Evolutionary conservation across 768 basidiomycete species (phyloP).

Genomic region (Lentinula sp.): DNA sequence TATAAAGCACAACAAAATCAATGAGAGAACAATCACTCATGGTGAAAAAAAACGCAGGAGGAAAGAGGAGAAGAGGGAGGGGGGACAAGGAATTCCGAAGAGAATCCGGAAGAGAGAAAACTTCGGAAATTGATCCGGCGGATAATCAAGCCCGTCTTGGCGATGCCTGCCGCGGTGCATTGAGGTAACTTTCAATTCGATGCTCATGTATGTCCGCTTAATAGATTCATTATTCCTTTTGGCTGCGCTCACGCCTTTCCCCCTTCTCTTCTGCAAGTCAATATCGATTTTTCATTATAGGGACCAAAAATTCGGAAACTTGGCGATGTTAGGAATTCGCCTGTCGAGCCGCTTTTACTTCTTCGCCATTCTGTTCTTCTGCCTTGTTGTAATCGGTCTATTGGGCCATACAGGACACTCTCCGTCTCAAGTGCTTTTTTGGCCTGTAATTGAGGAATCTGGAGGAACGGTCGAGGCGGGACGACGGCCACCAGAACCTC

Average conservation of each 20-base stretch:
- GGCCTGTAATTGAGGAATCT: background rate
- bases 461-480: background rate
- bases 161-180: too few species aligned
- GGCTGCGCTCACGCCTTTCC: too few species aligned
- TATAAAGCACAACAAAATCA: too few species aligned
- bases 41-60: too few species aligned
- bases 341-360: background rate
- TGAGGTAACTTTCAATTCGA: too few species aligned
- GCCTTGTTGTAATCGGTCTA: background rate
- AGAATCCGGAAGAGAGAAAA: too few species aligned
- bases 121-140: background rate
- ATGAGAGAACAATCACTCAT: too few species aligned
- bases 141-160: background rate
- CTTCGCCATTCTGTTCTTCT: background rate
- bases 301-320: background rate
- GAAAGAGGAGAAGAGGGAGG: too few species aligned
- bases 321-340: background rate
- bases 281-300: background rate
- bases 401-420: background rate
- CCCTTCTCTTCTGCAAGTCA: background rate
- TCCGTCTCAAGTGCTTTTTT: background rate
- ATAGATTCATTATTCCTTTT: too few species aligned
- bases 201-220: too few species aligned
- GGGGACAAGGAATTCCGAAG: too few species aligned
- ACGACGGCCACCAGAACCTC: constrained; percentile 18